Percentiles rank a stretch among this genome's conserved stretches.
phyloP scores from a whole-genome alignment of 768 basidiomycete species.

The Collybia mongolica region DNA sequence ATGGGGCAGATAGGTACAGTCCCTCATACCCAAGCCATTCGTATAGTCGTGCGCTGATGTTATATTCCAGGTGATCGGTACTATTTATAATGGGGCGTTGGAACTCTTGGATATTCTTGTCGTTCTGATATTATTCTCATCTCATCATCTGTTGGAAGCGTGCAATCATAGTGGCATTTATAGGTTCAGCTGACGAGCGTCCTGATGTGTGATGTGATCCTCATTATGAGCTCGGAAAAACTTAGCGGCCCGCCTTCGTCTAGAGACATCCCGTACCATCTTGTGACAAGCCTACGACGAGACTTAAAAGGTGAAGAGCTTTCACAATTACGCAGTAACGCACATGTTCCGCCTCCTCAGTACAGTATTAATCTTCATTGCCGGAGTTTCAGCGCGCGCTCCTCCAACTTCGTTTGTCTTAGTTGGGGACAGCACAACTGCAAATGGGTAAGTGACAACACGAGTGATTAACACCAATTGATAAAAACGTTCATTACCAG shows the following conservation, averaged over 20 bases:
- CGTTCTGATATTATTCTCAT: neutral
- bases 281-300: constrained; percentile 1
- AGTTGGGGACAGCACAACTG: constrained; percentile 40
- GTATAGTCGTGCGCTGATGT: neutral
- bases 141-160: neutral
- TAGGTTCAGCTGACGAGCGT: too few relatives aligned
- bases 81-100: constrained; percentile 24
- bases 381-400: neutral
- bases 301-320: neutral
- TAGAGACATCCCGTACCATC: neutral
- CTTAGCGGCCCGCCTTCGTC: constrained; percentile 2
- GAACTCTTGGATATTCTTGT: neutral
- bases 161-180: too few relatives aligned
- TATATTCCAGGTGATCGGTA: constrained; percentile 36
- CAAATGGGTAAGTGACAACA: constrained; percentile 26
- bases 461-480: neutral
- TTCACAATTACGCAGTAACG: neutral
- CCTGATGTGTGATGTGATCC: neutral
- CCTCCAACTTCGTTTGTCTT: constrained; percentile 33
- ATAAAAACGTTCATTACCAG: constrained; percentile 9
- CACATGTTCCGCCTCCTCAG: constrained; percentile 2
- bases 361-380: neutral
- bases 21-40: neutral
- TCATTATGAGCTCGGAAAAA: constrained; percentile 3
- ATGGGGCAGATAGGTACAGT: constrained; percentile 83